Evolutionary conservation across 2,329 filamentous ascomycete species (phyloP).

Genomic region (Emergomyces africanus): DNA sequence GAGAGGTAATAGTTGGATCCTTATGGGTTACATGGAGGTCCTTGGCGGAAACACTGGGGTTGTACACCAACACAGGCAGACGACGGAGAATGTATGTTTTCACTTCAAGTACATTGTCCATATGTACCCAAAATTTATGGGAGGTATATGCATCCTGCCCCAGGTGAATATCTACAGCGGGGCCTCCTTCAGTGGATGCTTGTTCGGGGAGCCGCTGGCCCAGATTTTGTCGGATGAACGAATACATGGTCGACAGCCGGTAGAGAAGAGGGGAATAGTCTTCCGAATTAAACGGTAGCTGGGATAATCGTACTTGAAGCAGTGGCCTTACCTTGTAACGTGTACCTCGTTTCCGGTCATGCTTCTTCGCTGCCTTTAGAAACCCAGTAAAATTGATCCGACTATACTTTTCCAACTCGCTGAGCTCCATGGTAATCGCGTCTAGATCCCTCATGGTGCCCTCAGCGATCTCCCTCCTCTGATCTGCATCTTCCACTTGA

Average conservation of each 20-base stretch:
- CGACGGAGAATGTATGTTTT: conserved; percentile 90
- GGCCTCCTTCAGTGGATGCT: conserved; percentile 34
- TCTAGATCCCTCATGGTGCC: conserved; percentile 72
- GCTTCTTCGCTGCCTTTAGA: conserved; percentile 97
- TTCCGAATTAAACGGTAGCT: conserved; percentile 88
- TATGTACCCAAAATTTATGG: conserved; percentile 94
- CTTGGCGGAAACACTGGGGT: conserved; percentile 64
- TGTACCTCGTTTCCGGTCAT: conserved; percentile 81
- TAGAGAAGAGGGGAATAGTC: conserved; percentile 84
- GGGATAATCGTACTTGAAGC: conserved; percentile 78
- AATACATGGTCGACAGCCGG: conserved; percentile 86
- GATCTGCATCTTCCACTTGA: conserved; percentile 28
- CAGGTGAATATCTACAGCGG: conserved; percentile 32
- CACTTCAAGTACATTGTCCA: conserved; percentile 89
- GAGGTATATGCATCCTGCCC: conserved; percentile 62
- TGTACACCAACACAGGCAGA: conserved; percentile 85
- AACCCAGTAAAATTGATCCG: conserved; percentile 96
- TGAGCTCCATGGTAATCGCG: conserved; percentile 61
- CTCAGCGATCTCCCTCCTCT: conserved; percentile 42
- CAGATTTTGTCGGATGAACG: conserved; percentile 74
- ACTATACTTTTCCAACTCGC: conserved; percentile 88
- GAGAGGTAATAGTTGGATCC: conserved; percentile 83
- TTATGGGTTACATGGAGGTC: conserved; percentile 61
- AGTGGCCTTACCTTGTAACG: conserved; percentile 82
- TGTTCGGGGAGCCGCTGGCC: conserved; percentile 33